These are phyloP conservation scores for Alloteropsis semialata DNA, from an alignment of 176 grass and related monocot species.

Conservation along the genomic window DNA sequence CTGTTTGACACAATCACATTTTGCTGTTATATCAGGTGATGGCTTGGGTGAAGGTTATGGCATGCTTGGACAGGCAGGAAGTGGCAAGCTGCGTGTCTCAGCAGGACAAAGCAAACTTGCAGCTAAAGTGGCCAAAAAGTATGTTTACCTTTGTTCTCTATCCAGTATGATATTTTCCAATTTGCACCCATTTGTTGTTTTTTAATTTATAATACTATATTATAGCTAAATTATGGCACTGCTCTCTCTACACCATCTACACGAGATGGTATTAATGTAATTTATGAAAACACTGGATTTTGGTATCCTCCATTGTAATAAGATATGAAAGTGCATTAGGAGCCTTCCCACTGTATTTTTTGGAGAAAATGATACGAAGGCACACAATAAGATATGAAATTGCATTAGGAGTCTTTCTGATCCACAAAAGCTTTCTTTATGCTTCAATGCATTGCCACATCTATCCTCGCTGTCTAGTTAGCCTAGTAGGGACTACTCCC, in stretches of 20 bases:
- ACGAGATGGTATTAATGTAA: constrained; percentile 11
- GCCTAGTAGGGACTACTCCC: no score
- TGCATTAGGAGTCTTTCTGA: not conserved
- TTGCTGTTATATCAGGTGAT: constrained; percentile 56
- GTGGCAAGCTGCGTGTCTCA: constrained; percentile 76
- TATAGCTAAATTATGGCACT: not conserved
- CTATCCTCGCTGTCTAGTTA: not conserved
- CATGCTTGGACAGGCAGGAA: constrained; percentile 96
- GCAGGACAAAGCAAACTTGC: constrained; percentile 63
- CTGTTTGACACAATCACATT: constrained; percentile 6
- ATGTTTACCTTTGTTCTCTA: constrained; percentile 11
- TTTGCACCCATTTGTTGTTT: not conserved
- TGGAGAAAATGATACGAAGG: not conserved
- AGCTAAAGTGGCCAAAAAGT: constrained; percentile 83
- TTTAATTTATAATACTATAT: not conserved
- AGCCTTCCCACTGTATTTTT: not conserved
- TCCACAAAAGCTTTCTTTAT: not conserved
- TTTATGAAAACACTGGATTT: not conserved
- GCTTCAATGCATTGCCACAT: not conserved
- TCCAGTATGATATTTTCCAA: constrained; percentile 19
- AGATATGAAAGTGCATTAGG: not conserved
- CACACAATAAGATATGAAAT: not conserved
- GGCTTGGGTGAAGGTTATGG: constrained; percentile 86
- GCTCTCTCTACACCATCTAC: not conserved
- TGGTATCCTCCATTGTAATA: constrained; percentile 17